Evolutionary conservation across 148 eudicot species (phyloP).

Genomic region (Gaultheria prostrata): DNA sequence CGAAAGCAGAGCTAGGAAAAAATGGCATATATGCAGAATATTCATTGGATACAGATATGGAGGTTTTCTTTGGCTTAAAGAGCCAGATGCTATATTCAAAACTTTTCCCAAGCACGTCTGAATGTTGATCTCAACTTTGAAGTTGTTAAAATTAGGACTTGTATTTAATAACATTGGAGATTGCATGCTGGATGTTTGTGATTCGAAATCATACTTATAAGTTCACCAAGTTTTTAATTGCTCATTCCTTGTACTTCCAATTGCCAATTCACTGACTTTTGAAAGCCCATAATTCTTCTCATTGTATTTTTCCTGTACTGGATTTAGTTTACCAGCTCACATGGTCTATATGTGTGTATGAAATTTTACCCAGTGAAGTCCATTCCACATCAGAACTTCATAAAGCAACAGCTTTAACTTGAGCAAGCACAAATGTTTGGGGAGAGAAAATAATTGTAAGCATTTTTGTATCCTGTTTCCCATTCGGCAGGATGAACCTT

Average conservation of each 20-base stretch:
- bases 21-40: background rate
- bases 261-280: background rate
- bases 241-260: background rate
- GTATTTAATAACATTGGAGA: background rate
- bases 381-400: background rate
- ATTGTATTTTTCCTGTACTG: background rate
- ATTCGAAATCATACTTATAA: background rate
- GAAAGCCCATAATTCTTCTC: background rate
- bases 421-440: background rate
- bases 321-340: background rate
- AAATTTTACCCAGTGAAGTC: background rate
- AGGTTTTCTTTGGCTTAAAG: conserved; percentile 7
- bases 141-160: background rate
- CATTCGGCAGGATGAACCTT: conserved; percentile 25
- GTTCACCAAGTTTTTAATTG: background rate
- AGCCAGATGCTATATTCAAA: background rate
- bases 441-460: background rate
- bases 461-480: background rate
- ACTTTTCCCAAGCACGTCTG: background rate
- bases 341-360: background rate
- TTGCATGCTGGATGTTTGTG: background rate
- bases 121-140: background rate
- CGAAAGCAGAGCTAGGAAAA: background rate
- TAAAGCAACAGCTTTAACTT: background rate
- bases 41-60: background rate